Percentiles rank a stretch among this genome's conserved stretches.
Conservation (phyloP, 129 eudicot genomes). For the Rutidosis leptorrhynchoides region DNA sequence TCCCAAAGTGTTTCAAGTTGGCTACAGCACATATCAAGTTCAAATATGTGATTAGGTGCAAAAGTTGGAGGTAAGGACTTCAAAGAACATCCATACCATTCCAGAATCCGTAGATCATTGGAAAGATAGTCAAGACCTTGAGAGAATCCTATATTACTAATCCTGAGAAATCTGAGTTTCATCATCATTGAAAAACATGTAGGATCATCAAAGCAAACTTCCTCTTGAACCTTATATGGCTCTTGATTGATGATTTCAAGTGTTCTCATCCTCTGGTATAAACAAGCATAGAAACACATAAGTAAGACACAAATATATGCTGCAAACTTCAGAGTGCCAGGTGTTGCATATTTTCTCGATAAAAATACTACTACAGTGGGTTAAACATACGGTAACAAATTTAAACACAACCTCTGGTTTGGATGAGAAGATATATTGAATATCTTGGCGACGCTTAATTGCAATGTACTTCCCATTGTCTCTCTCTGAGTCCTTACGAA, state of each 20-base stretch:
- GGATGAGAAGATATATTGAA: not conserved
- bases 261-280: not conserved
- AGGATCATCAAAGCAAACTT: not conserved
- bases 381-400: not conserved
- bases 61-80: not conserved
- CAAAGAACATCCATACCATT: not conserved
- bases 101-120: not conserved
- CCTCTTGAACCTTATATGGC: not conserved
- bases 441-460: not conserved
- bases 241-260: not conserved
- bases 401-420: not conserved
- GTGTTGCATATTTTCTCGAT: too few species aligned
- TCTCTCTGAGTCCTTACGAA: not conserved
- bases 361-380: too few species aligned
- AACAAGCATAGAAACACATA: not conserved
- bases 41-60: not conserved
- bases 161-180: not conserved
- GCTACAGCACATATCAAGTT: not conserved
- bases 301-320: too few species aligned
- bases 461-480: not conserved
- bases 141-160: not conserved
- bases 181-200: not conserved
- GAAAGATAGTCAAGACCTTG: not conserved
- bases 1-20: not conserved
- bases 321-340: too few species aligned